Conservation (phyloP, 257 asterid species). For the Echium plantagineum region DNA sequence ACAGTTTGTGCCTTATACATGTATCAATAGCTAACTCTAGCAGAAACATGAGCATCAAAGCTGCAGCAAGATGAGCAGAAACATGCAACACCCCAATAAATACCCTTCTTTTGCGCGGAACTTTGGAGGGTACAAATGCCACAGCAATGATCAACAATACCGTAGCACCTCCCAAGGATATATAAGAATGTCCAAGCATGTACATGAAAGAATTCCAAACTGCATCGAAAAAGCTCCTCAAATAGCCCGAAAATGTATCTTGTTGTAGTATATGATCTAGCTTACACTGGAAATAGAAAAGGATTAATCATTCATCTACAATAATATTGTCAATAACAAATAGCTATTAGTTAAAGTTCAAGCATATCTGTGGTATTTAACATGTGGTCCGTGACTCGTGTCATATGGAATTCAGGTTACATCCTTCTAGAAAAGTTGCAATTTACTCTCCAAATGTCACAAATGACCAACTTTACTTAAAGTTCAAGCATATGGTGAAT, state of each 20-base stretch:
- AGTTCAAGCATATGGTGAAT: background rate
- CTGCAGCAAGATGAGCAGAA: constrained; percentile 84
- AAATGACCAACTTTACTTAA: background rate
- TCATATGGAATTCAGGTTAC: too few relatives aligned
- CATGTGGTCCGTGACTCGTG: background rate
- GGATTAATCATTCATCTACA: constrained; percentile 15
- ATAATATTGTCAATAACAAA: background rate
- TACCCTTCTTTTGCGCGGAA: constrained; percentile 60
- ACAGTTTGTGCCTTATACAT: constrained; percentile 74
- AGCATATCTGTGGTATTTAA: background rate
- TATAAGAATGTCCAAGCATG: constrained; percentile 67
- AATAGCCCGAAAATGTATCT: constrained; percentile 68
- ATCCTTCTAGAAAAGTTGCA: background rate
- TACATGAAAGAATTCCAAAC: constrained; percentile 72
- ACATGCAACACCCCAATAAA: constrained; percentile 79
- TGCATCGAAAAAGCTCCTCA: constrained; percentile 71
- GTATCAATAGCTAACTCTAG: constrained; percentile 87
- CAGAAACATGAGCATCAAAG: constrained; percentile 83
- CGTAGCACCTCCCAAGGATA: constrained; percentile 68
- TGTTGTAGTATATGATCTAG: constrained; percentile 82
- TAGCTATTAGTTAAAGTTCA: too few relatives aligned
- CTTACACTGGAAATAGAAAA: constrained; percentile 53
- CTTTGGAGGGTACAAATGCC: constrained; percentile 75
- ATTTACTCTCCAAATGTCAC: background rate
- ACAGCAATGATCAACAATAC: constrained; percentile 49